Base-by-base conservation (phyloP, 192 early-diverging fungal species). In the Backusella morwellensis region DNA sequence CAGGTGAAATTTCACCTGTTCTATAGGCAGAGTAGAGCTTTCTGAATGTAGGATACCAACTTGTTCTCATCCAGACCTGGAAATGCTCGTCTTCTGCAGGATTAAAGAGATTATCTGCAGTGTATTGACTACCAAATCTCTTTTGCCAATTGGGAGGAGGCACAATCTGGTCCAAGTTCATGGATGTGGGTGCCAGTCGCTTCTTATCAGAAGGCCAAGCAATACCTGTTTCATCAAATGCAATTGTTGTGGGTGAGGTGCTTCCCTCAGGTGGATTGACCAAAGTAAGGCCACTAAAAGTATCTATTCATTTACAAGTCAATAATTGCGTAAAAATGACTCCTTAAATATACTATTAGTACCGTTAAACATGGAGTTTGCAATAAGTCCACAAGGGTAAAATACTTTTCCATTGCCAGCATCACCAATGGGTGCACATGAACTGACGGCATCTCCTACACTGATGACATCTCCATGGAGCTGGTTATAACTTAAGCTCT, bases 11-110 rank as follows among this genome's bases (percentile, higher is more conserved):
- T 54, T 85, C 84, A 15, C 50, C 50, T 4, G 83, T 71, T 42
- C 88, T 87, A 79, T 96, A 93, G 77, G 89, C 88, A 38, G 95
- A 95, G 79, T 94, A 99, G 56, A 99, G 86, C 84, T 99, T 99
- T 68, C 97, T 86, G 86, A 99, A 99, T 38, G 91, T 96, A 36
- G 98, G 98, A 68, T 98, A 87, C 11, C 97, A 96, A 21, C 96
- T 96, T 0, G 94, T 95, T 42, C 97, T 89, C 97, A 99, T 98
- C 98, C 98, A 99, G 21, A 99, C 98, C 77, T 97, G 94, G 77
- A 99, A 94, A 56, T 92, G 90, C 84, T 97, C 92, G 86, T 94
- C 86, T 9, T 77, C 72, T 17, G 78, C 71, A 38, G 94, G 86
- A 76, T 98, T 82, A 29, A 92, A 88, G 6, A 83, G 84, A 52